These are phyloP conservation scores for Leptographium lundbergii DNA, from an alignment of 2,329 filamentous ascomycete species.

Conservation along the genomic window DNA sequence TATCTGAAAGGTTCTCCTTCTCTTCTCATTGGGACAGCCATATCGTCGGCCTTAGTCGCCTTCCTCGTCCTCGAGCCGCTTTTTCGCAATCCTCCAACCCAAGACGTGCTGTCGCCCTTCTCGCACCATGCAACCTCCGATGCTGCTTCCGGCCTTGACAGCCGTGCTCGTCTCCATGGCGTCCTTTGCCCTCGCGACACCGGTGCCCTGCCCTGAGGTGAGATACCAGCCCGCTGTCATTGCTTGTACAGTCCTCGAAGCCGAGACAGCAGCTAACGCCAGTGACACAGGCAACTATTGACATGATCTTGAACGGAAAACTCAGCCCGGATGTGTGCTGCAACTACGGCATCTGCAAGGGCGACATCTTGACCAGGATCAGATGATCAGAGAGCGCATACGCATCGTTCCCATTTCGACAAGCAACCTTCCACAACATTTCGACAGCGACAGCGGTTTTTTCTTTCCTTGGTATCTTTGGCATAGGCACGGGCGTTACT, in stretches of 20 bases:
- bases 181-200: slow-evolving; percentile 18
- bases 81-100: neutral
- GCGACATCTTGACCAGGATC: slow-evolving; percentile 29
- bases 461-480: neutral
- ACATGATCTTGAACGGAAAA: slow-evolving; percentile 33
- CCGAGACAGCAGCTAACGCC: slow-evolving; percentile 7
- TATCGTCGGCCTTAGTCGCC: neutral
- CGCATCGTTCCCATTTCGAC: neutral
- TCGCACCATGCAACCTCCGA: slow-evolving; percentile 1
- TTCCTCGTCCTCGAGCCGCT: neutral
- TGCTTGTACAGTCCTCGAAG: neutral
- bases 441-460: neutral
- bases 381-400: neutral
- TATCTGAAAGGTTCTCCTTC: neutral
- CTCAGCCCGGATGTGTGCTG: slow-evolving; percentile 38
- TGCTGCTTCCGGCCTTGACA: slow-evolving; percentile 8
- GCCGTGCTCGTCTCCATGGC: slow-evolving; percentile 15
- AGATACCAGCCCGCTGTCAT: slow-evolving; percentile 4
- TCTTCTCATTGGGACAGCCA: neutral
- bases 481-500: neutral
- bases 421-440: neutral
- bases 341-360: slow-evolving; percentile 39
- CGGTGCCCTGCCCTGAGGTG: slow-evolving; percentile 28
- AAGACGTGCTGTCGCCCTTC: neutral
- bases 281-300: slow-evolving; percentile 18